Base-by-base conservation (phyloP, 2,329 filamentous ascomycete species). In the Anisogramma anomala region DNA sequence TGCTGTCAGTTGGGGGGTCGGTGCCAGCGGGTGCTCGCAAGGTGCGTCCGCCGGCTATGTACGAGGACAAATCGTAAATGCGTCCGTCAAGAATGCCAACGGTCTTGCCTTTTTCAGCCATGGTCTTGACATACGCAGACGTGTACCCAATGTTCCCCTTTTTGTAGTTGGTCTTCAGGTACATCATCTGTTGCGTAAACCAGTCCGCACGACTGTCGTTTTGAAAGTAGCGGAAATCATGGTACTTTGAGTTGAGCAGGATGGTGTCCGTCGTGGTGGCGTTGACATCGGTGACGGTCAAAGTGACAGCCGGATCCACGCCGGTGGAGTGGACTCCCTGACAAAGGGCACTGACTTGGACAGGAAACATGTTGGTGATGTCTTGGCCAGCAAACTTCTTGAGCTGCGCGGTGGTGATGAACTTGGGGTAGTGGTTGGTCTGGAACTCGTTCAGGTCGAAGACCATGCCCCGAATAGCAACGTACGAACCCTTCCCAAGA, bases 261-360 rank as follows among this genome's bases (percentile, higher is more conserved):
- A 72, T 69, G 22, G 62, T 67, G 53, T 71, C 77, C 57, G 86
- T 72, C 18, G 83, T 66, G 17, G 65, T 74, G 15, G 79, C 75
- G 59, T 98, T 98, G 47, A 76, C 77, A 27, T 71, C 76, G 49
- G 78, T 79, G 63, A 89, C 96, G 59, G 89, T 82, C 20, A 98
- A 71, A 34, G 82, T 81, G n/a, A 98, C 84, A 31, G 77, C 72
- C 3, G 74, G 72, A 54, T 85, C 72, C 32, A 78, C 65, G 1
- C 54, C 56, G 13, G 37, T 18, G 17, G 82, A 84, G 49, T 79
- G 69, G 23, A 73, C 75, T 44, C 89, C 91, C 45, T 82, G 74
- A 61, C 91, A 98, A 27, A 98, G 71, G 32, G 89, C 87, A 4
- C 82, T 93, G 13, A 98, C 89, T 58, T 98, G 91, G 1, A 98